Conservation (phyloP, 2,329 filamentous ascomycete genomes). For the Eutypa lata region DNA sequence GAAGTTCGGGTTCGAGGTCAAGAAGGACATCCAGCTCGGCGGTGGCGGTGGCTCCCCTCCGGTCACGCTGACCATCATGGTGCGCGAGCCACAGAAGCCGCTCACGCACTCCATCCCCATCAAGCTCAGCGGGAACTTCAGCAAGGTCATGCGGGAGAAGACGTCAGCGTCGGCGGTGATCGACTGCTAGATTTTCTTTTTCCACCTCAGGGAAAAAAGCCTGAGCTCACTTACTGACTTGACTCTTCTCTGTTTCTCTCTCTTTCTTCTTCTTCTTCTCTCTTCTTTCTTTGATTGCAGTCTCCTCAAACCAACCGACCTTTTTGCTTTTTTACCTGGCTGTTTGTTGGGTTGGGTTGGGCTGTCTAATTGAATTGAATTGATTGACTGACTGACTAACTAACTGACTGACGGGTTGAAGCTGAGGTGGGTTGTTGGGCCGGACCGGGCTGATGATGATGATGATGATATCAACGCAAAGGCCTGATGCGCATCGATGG, state of each 20-base stretch:
- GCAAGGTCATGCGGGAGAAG: conserved; percentile 13
- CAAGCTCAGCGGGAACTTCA: conserved; percentile 29
- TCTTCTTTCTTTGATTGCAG: background rate
- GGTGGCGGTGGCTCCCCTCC: conserved; percentile 23
- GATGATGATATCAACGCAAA: too few relatives aligned
- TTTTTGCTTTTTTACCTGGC: too few relatives aligned
- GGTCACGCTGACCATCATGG: conserved; percentile 75
- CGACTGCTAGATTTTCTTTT: background rate
- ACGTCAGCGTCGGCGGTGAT: background rate
- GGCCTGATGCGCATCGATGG: too few relatives aligned
- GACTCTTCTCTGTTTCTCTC: background rate
- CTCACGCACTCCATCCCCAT: conserved; percentile 31
- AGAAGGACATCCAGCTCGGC: conserved; percentile 59
- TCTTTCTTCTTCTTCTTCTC: background rate
- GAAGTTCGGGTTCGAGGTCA: conserved; percentile 69
- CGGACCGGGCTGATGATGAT: too few relatives aligned
- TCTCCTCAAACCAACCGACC: background rate
- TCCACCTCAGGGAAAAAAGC: too few relatives aligned
- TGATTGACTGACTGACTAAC: too few relatives aligned
- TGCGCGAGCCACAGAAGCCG: conserved; percentile 61
- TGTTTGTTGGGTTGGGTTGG: too few relatives aligned
- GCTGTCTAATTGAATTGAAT: too few relatives aligned
- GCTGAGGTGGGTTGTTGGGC: too few relatives aligned
- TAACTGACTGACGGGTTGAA: too few relatives aligned
- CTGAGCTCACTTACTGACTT: too few relatives aligned